Evolutionary conservation across 768 basidiomycete species (phyloP).

Genomic region (Plicaturopsis crispa): DNA sequence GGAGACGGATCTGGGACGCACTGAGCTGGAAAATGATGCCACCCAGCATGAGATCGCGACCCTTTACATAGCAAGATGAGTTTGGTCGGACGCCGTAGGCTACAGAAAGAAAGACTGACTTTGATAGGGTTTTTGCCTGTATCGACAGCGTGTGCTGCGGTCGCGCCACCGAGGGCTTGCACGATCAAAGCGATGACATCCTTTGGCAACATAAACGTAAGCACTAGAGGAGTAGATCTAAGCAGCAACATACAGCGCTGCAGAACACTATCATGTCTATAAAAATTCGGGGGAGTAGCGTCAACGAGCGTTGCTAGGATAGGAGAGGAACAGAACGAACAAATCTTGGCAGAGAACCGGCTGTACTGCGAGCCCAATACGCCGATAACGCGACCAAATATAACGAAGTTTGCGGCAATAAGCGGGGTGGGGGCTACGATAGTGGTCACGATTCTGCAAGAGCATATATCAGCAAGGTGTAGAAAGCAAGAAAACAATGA

Average conservation of each 20-base stretch:
- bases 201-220: too few species aligned
- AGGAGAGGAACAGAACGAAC: slow-evolving; percentile 20
- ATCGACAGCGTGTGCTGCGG: slow-evolving; percentile 31
- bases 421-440: slow-evolving; percentile 53
- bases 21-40: slow-evolving; percentile 58
- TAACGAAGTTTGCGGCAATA: slow-evolving; percentile 52
- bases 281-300: neutral
- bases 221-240: too few species aligned
- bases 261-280: slow-evolving; percentile 37
- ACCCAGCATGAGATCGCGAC: slow-evolving; percentile 46
- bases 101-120: slow-evolving; percentile 8
- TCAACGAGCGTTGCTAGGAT: neutral
- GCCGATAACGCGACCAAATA: slow-evolving; percentile 40
- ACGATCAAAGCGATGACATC: slow-evolving; percentile 56
- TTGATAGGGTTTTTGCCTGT: slow-evolving; percentile 15
- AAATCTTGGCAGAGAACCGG: slow-evolving; percentile 32
- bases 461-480: neutral
- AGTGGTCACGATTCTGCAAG: slow-evolving; percentile 36
- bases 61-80: slow-evolving; percentile 15
- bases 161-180: slow-evolving; percentile 57
- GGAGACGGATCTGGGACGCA: slow-evolving; percentile 12
- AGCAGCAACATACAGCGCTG: too few species aligned
- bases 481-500: neutral
- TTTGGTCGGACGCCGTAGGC: neutral
- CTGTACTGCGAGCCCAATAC: slow-evolving; percentile 39